Percentiles rank a stretch among this genome's conserved stretches.
Evolutionary conservation across 352 stramenopile genomes (phyloP).

Genomic region (Phytopythium chamaehyphon): DNA sequence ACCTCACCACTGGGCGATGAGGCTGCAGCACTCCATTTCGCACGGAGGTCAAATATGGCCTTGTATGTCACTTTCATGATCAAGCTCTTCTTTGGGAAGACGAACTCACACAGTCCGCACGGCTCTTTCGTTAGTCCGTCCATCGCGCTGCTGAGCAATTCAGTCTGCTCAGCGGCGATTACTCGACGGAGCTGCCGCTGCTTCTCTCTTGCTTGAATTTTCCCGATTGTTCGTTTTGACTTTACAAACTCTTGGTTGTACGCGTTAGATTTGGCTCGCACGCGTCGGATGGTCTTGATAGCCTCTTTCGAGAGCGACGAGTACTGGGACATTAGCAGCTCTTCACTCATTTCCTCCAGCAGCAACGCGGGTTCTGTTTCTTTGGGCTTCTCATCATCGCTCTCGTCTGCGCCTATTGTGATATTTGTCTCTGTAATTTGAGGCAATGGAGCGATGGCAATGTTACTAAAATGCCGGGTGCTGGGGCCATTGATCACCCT

Average conservation of each 20-base stretch:
- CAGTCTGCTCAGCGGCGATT: conserved; percentile 37
- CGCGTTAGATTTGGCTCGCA: conserved; percentile 55
- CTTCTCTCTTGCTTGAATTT: conserved; percentile 43
- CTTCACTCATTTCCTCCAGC: conserved; percentile 59
- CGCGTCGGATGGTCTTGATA: conserved; percentile 54
- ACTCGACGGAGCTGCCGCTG: conserved; percentile 27
- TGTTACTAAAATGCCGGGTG: conserved; percentile 10
- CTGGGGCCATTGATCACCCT: conserved; percentile 2
- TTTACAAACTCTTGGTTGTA: conserved; percentile 57
- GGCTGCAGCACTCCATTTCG: conserved; percentile 24
- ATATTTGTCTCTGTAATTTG: conserved; percentile 23
- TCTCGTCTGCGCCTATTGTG: background rate
- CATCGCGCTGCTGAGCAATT: conserved; percentile 47
- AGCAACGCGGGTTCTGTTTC: conserved; percentile 14
- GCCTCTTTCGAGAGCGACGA: conserved; percentile 37
- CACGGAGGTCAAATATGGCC: conserved; percentile 50
- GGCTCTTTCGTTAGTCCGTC: conserved; percentile 43
- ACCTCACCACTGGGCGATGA: background rate
- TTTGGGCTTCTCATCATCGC: conserved; percentile 4
- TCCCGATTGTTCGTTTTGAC: conserved; percentile 40
- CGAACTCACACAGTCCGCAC: conserved; percentile 48
- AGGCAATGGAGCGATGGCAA: conserved; percentile 16
- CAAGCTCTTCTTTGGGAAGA: conserved; percentile 57
- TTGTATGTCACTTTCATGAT: conserved; percentile 59
- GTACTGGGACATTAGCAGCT: conserved; percentile 42